Conservation (phyloP, 306 rosid genomes). For the Dryas drummondii region DNA sequence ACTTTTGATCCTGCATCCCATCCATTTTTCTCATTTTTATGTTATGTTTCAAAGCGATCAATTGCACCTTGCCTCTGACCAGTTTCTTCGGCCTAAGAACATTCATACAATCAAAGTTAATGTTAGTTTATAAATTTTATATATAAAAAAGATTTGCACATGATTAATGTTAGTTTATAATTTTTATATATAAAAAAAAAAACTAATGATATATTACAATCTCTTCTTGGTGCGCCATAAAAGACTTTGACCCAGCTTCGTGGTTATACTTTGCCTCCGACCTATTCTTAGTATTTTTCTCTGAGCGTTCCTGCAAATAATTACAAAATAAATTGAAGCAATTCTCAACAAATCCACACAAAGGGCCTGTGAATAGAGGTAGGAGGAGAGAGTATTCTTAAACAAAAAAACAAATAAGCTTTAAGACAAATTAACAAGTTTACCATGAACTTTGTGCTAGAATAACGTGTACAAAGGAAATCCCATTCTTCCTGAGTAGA, state of each 20-base stretch:
- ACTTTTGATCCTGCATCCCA: not conserved
- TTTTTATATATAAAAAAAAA: not conserved
- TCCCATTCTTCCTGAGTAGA: too few relatives aligned
- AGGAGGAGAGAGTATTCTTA: too few relatives aligned
- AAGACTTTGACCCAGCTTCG: not conserved
- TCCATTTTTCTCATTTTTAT: not conserved
- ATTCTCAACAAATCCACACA: not conserved
- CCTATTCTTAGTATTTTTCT: not conserved
- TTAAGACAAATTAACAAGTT: too few relatives aligned
- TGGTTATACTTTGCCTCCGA: not conserved
- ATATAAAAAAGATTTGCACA: not conserved
- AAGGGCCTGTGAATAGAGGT: too few relatives aligned
- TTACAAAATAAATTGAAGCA: too few relatives aligned
- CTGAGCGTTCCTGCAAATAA: not conserved
- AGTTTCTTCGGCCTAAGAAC: not conserved
- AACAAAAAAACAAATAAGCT: too few relatives aligned
- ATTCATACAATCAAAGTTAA: not conserved
- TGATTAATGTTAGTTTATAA: not conserved
- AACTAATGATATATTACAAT: not conserved
- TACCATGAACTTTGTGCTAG: too few relatives aligned
- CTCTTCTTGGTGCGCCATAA: not conserved
- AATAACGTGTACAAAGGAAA: too few relatives aligned
- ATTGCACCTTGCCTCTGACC: not conserved
- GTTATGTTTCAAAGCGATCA: not conserved
- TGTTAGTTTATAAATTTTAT: not conserved